phyloP scores from a whole-genome alignment of 2,329 filamentous ascomycete genomes.

The Colletotrichum kahawae region DNA sequence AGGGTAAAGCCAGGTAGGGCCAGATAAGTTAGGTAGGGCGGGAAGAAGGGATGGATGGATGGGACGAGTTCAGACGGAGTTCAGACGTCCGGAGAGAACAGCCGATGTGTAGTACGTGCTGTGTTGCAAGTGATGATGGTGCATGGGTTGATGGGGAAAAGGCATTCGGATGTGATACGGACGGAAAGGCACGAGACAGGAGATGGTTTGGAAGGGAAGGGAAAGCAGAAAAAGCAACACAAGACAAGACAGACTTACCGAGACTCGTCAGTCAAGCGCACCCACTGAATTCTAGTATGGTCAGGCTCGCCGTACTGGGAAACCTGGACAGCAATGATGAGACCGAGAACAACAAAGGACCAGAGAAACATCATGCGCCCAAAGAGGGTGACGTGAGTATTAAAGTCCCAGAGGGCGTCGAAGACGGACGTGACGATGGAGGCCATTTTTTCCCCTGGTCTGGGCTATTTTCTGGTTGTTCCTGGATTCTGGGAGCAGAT shows the following conservation, averaged over 20 bases:
- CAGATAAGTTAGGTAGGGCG: background rate
- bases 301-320: conserved; percentile 23
- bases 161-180: background rate
- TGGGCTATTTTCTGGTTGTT: background rate
- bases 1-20: background rate
- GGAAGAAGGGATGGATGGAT: background rate
- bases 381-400: conserved; percentile 16
- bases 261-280: conserved; percentile 21
- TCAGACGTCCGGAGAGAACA: background rate
- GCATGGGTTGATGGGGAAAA: background rate
- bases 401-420: conserved; percentile 13
- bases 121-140: background rate
- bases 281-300: conserved; percentile 20
- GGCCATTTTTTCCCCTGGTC: background rate
- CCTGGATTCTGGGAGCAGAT: background rate
- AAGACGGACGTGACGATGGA: conserved; percentile 3
- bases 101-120: background rate
- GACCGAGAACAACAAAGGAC: conserved; percentile 23
- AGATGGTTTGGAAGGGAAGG: background rate
- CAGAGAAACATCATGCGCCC: conserved; percentile 25
- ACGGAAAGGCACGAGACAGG: background rate
- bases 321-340: conserved; percentile 25
- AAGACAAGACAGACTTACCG: conserved; percentile 13
- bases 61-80: conserved; percentile 7
- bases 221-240: background rate